phyloP scores from a whole-genome alignment of 1,284 basidiomycete species.

The Fomes fomentarius region DNA sequence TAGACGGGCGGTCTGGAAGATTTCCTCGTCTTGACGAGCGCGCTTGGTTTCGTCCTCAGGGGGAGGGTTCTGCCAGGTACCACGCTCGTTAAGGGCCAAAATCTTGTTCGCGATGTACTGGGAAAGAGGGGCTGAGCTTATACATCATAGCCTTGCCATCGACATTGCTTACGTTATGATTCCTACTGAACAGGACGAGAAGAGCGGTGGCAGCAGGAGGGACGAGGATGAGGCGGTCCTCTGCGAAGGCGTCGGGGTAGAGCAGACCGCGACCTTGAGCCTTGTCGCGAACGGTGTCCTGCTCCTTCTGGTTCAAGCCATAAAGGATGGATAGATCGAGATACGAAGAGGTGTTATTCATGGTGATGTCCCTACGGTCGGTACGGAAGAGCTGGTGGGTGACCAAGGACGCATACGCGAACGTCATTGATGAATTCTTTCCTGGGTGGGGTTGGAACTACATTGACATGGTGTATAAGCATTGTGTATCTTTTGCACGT shows the following conservation, averaged over 20 bases:
- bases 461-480: no score
- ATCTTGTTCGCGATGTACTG: slow-evolving; percentile 76
- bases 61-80: slow-evolving; percentile 42
- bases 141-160: background rate
- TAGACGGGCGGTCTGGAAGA: slow-evolving; percentile 75
- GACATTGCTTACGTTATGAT: slow-evolving; percentile 65
- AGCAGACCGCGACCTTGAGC: slow-evolving; percentile 59
- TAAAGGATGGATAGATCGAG: slow-evolving; percentile 81
- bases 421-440: slow-evolving; percentile 67
- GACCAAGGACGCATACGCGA: slow-evolving; percentile 78
- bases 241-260: slow-evolving; percentile 72
- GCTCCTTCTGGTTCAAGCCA: slow-evolving; percentile 55
- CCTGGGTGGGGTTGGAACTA: slow-evolving; percentile 27
- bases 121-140: slow-evolving; percentile 4
- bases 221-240: slow-evolving; percentile 71
- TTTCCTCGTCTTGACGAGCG: slow-evolving; percentile 65
- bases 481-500: no score
- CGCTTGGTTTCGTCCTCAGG: slow-evolving; percentile 36
- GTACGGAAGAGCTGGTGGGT: slow-evolving; percentile 80
- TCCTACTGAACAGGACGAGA: slow-evolving; percentile 70
- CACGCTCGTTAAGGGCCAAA: slow-evolving; percentile 67
- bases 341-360: slow-evolving; percentile 76
- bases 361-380: slow-evolving; percentile 49
- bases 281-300: slow-evolving; percentile 26
- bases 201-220: slow-evolving; percentile 74